These are phyloP conservation scores for Adansonia digitata DNA, from an alignment of 345 rosid species.

Conservation along the genomic window DNA sequence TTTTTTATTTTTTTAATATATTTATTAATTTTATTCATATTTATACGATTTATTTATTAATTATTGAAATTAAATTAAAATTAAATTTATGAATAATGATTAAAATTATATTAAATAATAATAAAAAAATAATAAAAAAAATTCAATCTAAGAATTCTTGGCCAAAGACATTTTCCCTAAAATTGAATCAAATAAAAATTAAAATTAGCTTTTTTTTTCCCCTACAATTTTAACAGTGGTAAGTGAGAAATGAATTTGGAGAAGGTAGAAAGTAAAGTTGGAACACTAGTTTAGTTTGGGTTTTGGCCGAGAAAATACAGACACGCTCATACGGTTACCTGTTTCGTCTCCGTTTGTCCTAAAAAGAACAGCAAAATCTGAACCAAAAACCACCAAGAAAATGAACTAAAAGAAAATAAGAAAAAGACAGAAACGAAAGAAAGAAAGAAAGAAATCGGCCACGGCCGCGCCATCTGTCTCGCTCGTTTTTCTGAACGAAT, in stretches of 20 bases:
- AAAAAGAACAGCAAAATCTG: slow-evolving; percentile 8
- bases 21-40: no score
- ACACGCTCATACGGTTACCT: no score
- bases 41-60: no score
- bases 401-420: no score
- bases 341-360: slow-evolving; percentile 29
- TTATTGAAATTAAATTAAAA: no score
- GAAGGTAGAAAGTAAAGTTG: neutral
- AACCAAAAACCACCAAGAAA: no score
- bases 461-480: neutral
- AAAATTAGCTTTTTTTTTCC: no score
- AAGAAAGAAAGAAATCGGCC: neutral
- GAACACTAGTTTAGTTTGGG: neutral
- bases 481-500: neutral
- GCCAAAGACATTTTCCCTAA: neutral
- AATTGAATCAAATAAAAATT: neutral
- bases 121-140: no score
- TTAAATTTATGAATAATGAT: no score
- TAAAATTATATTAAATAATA: no score
- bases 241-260: neutral
- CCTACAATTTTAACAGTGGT: neutral
- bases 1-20: neutral
- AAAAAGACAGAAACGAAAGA: neutral
- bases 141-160: no score
- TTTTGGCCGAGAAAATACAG: no score